phyloP scores from a whole-genome alignment of 345 rosid species.

The Xanthoceras sorbifolium region DNA sequence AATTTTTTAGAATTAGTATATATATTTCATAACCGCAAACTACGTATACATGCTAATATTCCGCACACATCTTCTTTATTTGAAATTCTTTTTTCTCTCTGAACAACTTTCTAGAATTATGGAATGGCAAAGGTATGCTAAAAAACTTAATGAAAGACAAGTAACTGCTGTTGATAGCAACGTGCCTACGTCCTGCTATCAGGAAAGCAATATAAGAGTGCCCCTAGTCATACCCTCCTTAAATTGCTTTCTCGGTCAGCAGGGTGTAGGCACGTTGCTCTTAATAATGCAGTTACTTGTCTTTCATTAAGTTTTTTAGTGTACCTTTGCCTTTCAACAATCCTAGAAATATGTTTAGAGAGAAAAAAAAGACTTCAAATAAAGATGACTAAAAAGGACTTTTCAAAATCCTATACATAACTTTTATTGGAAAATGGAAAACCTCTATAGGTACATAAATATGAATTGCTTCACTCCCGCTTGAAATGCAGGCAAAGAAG shows the following conservation, averaged over 20 bases:
- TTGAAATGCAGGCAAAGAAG: conserved; percentile 58
- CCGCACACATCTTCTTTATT: too few species aligned
- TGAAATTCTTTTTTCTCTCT: too few species aligned
- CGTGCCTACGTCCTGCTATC: too few species aligned
- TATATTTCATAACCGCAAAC: too few species aligned
- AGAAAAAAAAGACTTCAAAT: not conserved
- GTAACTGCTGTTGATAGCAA: too few species aligned
- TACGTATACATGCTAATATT: too few species aligned
- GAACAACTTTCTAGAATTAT: too few species aligned
- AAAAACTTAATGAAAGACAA: too few species aligned
- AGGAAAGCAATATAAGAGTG: too few species aligned
- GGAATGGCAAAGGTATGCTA: too few species aligned
- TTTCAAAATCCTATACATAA: not conserved
- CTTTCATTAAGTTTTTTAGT: conserved; percentile 55
- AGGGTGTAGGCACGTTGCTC: conserved; percentile 83
- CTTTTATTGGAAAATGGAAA: not conserved
- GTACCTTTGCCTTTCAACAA: conserved; percentile 61
- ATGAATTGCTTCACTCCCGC: conserved; percentile 64
- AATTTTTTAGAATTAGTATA: too few species aligned
- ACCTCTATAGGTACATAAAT: conserved; percentile 83
- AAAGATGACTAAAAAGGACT: not conserved
- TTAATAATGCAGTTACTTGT: conserved; percentile 59
- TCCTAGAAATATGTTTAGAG: conserved; percentile 50
- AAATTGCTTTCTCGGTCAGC: conserved; percentile 32
- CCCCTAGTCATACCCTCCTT: conserved; percentile 19